Conservation (phyloP, 2,329 filamentous ascomycete genomes). For the Colletotrichum spinosum region DNA sequence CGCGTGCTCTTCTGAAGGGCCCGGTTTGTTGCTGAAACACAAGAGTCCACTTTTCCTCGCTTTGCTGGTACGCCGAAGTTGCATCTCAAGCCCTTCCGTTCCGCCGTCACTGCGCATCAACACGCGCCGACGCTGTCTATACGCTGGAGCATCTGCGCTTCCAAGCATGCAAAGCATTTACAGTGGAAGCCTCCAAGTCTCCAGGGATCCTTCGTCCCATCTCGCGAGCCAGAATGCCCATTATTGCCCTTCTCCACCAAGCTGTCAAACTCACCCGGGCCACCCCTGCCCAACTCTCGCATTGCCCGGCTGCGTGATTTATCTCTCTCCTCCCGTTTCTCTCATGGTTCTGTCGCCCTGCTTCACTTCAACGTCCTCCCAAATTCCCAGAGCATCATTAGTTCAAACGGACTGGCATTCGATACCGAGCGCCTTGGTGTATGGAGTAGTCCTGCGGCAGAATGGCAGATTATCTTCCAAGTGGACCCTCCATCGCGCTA, state of each 20-base stretch:
- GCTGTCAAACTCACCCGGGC: conserved; percentile 12
- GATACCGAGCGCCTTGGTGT: conserved; percentile 3
- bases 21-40: conserved; percentile 35
- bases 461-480: conserved; percentile 27
- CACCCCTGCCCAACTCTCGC: not conserved
- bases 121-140: no score
- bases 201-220: conserved; percentile 10
- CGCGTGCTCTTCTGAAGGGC: conserved; percentile 31
- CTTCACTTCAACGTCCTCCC: not conserved
- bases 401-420: conserved; percentile 21
- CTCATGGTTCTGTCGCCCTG: not conserved
- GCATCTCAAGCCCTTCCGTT: conserved; percentile 5
- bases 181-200: not conserved
- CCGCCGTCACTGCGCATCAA: not conserved
- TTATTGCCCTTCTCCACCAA: conserved; percentile 9
- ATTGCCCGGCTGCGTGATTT: not conserved
- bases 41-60: conserved; percentile 24
- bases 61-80: conserved; percentile 21
- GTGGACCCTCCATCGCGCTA: conserved; percentile 14
- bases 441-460: conserved; percentile 18
- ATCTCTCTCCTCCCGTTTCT: not conserved
- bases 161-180: not conserved
- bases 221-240: not conserved
- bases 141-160: not conserved
- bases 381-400: conserved; percentile 5